phyloP scores from a whole-genome alignment of 768 basidiomycete genomes.

The Boletus tomentosulus region DNA sequence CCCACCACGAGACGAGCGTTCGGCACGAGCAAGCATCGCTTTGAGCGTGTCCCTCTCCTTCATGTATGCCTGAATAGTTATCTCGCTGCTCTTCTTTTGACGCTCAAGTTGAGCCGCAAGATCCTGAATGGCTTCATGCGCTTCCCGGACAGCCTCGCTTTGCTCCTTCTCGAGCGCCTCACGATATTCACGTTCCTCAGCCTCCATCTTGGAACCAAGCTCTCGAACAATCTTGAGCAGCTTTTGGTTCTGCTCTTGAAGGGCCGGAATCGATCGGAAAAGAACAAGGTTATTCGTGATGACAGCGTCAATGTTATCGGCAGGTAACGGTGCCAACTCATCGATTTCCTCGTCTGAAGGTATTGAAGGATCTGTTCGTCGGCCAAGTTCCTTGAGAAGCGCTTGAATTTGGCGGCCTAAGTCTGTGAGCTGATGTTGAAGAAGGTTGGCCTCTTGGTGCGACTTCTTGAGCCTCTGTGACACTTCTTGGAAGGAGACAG shows the following conservation, averaged over 20 bases:
- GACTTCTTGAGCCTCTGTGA: conserved; percentile 59
- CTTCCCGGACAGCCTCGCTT: conserved; percentile 77
- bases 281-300: conserved; percentile 88
- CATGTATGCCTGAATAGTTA: conserved; percentile 73
- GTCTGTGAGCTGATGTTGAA: conserved; percentile 75
- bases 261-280: conserved; percentile 69
- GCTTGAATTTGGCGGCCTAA: conserved; percentile 80
- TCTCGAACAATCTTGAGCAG: conserved; percentile 80
- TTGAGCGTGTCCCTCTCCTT: conserved; percentile 87
- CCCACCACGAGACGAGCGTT: conserved; percentile 23
- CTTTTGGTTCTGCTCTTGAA: conserved; percentile 93
- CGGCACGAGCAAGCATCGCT: conserved; percentile 60
- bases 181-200: conserved; percentile 72
- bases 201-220: conserved; percentile 81
- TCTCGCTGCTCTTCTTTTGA: conserved; percentile 66
- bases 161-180: conserved; percentile 70
- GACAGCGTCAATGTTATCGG: conserved; percentile 65
- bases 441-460: conserved; percentile 58
- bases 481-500: conserved; percentile 50
- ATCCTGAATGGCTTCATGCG: conserved; percentile 80
- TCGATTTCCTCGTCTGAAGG: conserved; percentile 63
- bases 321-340: conserved; percentile 41
- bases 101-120: conserved; percentile 74
- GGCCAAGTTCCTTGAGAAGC: conserved; percentile 73
- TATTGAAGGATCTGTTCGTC: conserved; percentile 80